Base-by-base conservation (phyloP, 2,329 filamentous ascomycete genomes). In the Ascochyta lentis region DNA sequence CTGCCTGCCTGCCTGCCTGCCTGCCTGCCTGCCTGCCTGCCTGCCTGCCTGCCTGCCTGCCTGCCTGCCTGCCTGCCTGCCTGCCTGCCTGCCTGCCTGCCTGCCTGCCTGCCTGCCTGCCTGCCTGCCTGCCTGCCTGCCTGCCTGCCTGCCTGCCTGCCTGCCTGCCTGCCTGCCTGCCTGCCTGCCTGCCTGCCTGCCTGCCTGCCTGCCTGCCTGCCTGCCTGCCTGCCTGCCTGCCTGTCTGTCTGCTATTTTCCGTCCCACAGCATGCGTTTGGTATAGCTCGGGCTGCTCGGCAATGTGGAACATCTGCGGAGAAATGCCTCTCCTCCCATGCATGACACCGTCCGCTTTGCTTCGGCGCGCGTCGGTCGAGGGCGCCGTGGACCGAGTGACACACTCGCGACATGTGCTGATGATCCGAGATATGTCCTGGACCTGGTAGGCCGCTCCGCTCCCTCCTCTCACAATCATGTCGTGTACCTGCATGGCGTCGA, bases 401-500 rank as follows among this genome's bases (percentile, higher is more conserved):
- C 33, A 37, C 41, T 52, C 40, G 22, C 22, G 31, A 33, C 38
- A 51, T 51, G 24, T 56, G 53, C 31, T 47, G 53, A 51, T 43
- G 38, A n/a, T 16, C 53, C 53, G 53, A 56, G 43, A 51, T 51
- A 50, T 48, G 15, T 38, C 47, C 42, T 47, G 22, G n/a, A 43
- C 40, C 31, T 51, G 43, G 42, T 51, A 47, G 7, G 33, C 42
- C 15, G 49, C 46, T 54, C 54, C 54, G 46, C 31, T 40, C 45
- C 29, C 27, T 19, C 34, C 47, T 46, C 54, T 44, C 26, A 13
- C 35, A 38, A 33, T 41, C 35, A 48, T 24, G 16, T 27, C 26
- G 46, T 33, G 54, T 58, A 54, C 50, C 58, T 58, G 54, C 54
- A 58, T 56, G 38, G 53, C 53, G 49, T 39, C 49, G 49, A 40